These are phyloP conservation scores for Hypoxylon fragiforme DNA, from an alignment of 495 filamentous ascomycete genomes.

Conservation along the genomic window DNA sequence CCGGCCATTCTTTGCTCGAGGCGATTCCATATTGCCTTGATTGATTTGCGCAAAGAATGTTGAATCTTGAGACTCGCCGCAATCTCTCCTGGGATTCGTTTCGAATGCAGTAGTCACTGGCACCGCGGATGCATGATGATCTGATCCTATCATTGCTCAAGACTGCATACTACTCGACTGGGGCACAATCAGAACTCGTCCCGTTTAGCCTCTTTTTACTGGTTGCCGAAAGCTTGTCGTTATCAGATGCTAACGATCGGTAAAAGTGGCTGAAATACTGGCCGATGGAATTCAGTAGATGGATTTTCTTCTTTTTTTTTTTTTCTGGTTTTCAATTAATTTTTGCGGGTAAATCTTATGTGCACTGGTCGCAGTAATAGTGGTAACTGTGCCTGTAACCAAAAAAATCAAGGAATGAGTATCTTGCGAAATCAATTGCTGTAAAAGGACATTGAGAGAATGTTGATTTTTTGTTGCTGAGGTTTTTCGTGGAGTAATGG, in stretches of 20 bases:
- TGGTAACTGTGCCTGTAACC: conserved; percentile 30
- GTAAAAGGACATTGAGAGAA: conserved; percentile 15
- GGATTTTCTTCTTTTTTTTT: conserved; percentile 9
- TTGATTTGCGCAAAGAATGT: conserved; percentile 4
- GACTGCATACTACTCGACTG: conserved; percentile 28
- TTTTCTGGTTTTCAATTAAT: too few species aligned
- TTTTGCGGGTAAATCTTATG: conserved; percentile 22
- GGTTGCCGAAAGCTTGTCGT: neutral
- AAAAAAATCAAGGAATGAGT: conserved; percentile 18
- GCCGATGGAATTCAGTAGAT: conserved; percentile 4
- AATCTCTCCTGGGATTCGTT: conserved; percentile 11
- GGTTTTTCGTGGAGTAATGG: neutral
- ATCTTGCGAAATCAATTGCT: conserved; percentile 22
- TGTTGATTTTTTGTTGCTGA: conserved; percentile 12
- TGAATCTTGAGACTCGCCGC: conserved; percentile 1
- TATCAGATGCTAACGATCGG: neutral
- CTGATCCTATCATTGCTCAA: conserved; percentile 35
- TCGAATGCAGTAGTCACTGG: conserved; percentile 17
- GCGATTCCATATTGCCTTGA: conserved; percentile 11
- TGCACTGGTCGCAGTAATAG: conserved; percentile 24
- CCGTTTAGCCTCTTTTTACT: neutral
- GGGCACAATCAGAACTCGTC: neutral
- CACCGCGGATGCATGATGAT: conserved; percentile 29
- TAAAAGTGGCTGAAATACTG: conserved; percentile 13
- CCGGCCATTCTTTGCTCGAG: conserved; percentile 2